Conservation (phyloP, 768 basidiomycete species). For the Pisolithus albus region DNA sequence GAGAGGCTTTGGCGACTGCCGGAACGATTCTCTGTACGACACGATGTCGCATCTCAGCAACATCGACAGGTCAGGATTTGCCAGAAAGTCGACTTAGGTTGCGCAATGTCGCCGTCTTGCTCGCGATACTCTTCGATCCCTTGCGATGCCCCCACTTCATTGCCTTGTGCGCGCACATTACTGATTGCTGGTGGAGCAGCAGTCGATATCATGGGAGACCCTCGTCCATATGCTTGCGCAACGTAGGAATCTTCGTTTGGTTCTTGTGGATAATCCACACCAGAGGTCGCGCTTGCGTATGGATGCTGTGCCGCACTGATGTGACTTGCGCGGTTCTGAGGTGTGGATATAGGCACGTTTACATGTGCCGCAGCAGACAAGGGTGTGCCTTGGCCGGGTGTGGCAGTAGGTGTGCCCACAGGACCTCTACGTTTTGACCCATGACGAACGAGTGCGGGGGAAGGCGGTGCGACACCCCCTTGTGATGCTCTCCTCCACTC, state of each 20-base stretch:
- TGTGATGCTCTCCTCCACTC: constrained; percentile 63
- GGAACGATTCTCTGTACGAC: constrained; percentile 15
- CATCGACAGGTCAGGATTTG: constrained; percentile 76
- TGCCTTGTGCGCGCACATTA: constrained; percentile 62
- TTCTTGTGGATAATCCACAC: constrained; percentile 44
- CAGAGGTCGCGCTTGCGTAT: constrained; percentile 57
- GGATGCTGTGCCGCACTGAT: constrained; percentile 49
- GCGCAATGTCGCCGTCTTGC: constrained; percentile 48
- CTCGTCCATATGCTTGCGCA: constrained; percentile 63
- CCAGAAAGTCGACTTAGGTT: constrained; percentile 50
- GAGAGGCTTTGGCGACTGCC: constrained; percentile 21
- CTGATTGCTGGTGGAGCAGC: constrained; percentile 67
- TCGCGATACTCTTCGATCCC: constrained; percentile 47
- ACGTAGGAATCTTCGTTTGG: constrained; percentile 52
- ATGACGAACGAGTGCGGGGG: constrained; percentile 72
- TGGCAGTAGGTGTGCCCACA: constrained; percentile 48
- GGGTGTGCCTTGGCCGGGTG: constrained; percentile 58
- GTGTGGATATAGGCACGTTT: constrained; percentile 57
- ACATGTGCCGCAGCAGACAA: constrained; percentile 69
- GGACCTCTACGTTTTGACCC: constrained; percentile 68
- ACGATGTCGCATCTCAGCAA: constrained; percentile 34
- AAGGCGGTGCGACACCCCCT: constrained; percentile 51
- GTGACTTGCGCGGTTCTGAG: constrained; percentile 42
- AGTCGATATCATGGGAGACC: constrained; percentile 75
- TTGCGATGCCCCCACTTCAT: constrained; percentile 60